Conservation (phyloP, 78 protist genomes). For the slime mould (Dictyostelium discoideum) region dicty_2.7 NC_007090.3:3902001-3902500, state of each 20-base stretch:
- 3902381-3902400: neutral
- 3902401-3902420: conserved; percentile 35
- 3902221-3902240: neutral
- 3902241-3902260: neutral
- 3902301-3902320: conserved; percentile 4
- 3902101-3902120: neutral
- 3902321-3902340: conserved; percentile 10
- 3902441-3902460: conserved; percentile 5
- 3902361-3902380: conserved; percentile 31
- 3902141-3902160: neutral
- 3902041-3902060: conserved; percentile 4
- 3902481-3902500: conserved; percentile 7
- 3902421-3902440: conserved; percentile 14
- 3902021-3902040: neutral
- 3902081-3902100: neutral
- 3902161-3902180: neutral
- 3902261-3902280: neutral
- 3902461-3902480: conserved; percentile 22
- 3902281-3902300: neutral
- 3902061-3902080: neutral
- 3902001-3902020: conserved; percentile 80
- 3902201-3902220: neutral
- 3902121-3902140: neutral
- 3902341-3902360: neutral
- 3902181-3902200: neutral